Percentiles rank a stretch among this genome's conserved stretches.
Conservation (phyloP, 2,329 filamentous ascomycete species). For the Phialocephala sp. region DNA sequence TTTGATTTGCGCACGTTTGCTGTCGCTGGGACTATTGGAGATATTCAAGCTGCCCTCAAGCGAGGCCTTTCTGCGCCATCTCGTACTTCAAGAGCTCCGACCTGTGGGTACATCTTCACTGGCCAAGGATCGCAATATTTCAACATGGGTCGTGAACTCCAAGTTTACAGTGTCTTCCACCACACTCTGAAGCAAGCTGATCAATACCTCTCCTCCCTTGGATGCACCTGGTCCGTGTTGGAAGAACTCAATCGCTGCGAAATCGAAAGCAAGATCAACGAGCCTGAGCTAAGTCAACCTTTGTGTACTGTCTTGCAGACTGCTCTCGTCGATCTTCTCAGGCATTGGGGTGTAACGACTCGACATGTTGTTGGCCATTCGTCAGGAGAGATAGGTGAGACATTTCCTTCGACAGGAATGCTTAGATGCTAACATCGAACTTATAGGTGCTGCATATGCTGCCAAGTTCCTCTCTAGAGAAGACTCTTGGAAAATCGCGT, state of each 20-base stretch:
- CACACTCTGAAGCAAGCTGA: slow-evolving; percentile 43
- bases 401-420: too few species aligned
- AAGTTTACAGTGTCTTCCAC: slow-evolving; percentile 45
- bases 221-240: slow-evolving; percentile 37
- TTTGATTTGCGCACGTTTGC: slow-evolving; percentile 35
- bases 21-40: slow-evolving; percentile 14
- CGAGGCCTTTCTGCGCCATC: slow-evolving; percentile 2
- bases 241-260: slow-evolving; percentile 13
- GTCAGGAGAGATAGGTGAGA: slow-evolving; percentile 41
- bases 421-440: too few species aligned
- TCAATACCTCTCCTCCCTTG: slow-evolving; percentile 45
- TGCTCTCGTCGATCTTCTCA: slow-evolving; percentile 38
- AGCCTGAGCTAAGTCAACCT: slow-evolving; percentile 30
- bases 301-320: slow-evolving; percentile 40
- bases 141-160: slow-evolving; percentile 38
- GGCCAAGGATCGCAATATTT: slow-evolving; percentile 40
- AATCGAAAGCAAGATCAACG: slow-evolving; percentile 26
- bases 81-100: slow-evolving; percentile 18
- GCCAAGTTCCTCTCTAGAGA: slow-evolving; percentile 32
- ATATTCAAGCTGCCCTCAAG: background rate
- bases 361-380: slow-evolving; percentile 41
- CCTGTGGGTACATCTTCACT: slow-evolving; percentile 37
- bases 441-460: slow-evolving; percentile 44
- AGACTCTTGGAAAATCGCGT: slow-evolving; percentile 30
- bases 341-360: slow-evolving; percentile 29